Base-by-base conservation (phyloP, 2,329 filamentous ascomycete genomes). In the Apiospora sp. region DNA sequence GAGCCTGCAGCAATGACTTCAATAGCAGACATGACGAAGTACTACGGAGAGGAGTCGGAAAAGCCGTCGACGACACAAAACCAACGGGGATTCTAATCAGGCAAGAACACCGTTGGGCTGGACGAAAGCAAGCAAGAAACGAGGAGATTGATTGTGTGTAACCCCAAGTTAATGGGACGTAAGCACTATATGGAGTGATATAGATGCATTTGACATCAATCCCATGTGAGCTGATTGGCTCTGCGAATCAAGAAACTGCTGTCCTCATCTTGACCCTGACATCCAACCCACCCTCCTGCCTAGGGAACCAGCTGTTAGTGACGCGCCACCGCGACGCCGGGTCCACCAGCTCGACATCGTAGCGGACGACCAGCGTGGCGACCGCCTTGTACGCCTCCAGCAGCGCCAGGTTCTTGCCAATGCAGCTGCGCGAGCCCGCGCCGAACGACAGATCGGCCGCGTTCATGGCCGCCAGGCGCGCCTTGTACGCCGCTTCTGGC, bases 401-500 rank as follows among this genome's bases (percentile, higher is more conserved):
- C 7, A 80, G 76, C 27, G 72, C 67, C 61, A 81, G 68, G 61
- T 78, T 81, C 13, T 68, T 70, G 24, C 73, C 72, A 30, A 68
- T 61, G 49, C 73, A 73, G 49, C 69, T 49, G 13, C 73, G 61
- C 51, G 70, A 70, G 4, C 73, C 73, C 12, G 48, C 73, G n/a
- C 73, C 73, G 41, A 71, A 74, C 1, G 67, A 30, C 37, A 74
- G 69, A 41, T 71, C 69, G 1, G 51, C 37, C 0, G 83, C 83
- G 73, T 86, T 86, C 88, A 90, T 90, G 74, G 86, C 84, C 76
- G 82, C 84, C 8, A 89, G 81, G 74, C 86, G 83, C 34, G 82
- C 83, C 0, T 86, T 81, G 46, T 79, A 80, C 0, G 16, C 69
- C 6, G 49, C 44, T 71, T 73, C 49, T 46, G 77, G 77, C 5